Evolutionary conservation across 2,329 filamentous ascomycete genomes (phyloP), one percentile per base, ranked within the genome.

Genomic region (Alternaria viburni): DNA sequence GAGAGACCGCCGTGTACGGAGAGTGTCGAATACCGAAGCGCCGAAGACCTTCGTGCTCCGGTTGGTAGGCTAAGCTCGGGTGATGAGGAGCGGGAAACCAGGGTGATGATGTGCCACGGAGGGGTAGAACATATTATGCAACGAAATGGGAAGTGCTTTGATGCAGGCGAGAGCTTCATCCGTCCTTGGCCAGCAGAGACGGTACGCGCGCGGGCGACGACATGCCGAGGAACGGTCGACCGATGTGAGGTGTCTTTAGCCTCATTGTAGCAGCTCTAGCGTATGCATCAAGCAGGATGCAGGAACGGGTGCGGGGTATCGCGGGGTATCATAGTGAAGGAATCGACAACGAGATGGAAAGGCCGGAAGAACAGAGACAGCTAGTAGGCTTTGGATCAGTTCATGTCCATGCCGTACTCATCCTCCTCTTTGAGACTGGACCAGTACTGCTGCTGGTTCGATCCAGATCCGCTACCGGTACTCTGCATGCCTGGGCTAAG

Each of bases 361-460:
- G 59, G 41, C 44, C 19, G 64, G 54, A 58, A 58, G 62, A 64
- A 65, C 13, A 23, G 36, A 43, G 26, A 26, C 51, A 32, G n/a
- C 21, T 30, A 32, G 32, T 28, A 45, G 55, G 54, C 52, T 55
- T 77, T 69, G 78, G 56, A 55, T 77, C 70, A 79, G 59, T 72
- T 72, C 76, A 79, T 77, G 69, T 96, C 92, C 92, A 97, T 96
- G 75, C 89, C 89, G 75, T 76, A 97, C 81, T 97, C 94, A 72
- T 97, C 94, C 81, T 97, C 94, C 79, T 97, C 94, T 81, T 97
- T 97, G 82, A 97, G 93, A 77, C 90, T 90, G 54, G 69, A 83
- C 85, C 84, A 88, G 76, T 83, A 86, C 66, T 86, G 84, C 52
- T 85, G 82, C 68, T 87, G 85, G 30, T 74, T 77, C 12, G 74